Base-by-base conservation (phyloP, 2,329 filamentous ascomycete species). In the Clathrospora elynae region DNA sequence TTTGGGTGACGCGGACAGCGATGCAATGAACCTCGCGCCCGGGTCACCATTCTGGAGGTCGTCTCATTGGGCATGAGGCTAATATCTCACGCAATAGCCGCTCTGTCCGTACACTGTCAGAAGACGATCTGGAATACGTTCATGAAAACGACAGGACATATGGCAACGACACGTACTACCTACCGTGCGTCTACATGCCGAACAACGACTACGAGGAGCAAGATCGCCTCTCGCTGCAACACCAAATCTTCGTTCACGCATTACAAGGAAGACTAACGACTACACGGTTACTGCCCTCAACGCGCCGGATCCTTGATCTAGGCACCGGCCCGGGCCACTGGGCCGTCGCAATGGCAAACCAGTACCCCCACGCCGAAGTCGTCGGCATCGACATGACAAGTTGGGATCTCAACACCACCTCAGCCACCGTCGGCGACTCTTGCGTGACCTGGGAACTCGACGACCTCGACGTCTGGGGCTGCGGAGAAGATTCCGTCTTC, bases 91-190 rank as follows among this genome's bases (percentile, higher is more conserved):
- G 8, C 25, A 14, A 23, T 53, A 70, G 66, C 45, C 58, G 56
- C 35, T 71, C 68, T 31, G 66, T 65, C 20, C 67, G 67, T 18
- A 68, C 65, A n/a, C 35, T 71, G 18, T 57, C 70, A 35, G 69
- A 64, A 28, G 76, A 78, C 32, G 71, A 74, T 49, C 72, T 85
- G 20, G 77, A 82, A 59, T 79, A 80, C 51, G 72, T 80, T 40
- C 71, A 78, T 47, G 82, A 86, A 49, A 79, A 86, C 66, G 81
- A 77, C 29, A 79, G 84, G 14, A 76, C 69, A 17, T 79, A 84
- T 52, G 84, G 83, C 60, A 83, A 84, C 57, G 73, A 78, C 22
- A 74, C 75, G 22, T 86, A 85, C 58, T 82, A 75, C 62, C 83
- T 86, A 76, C 84, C 84, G 10, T 85, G 85, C 62, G 36, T 47